phyloP scores from a whole-genome alignment of 1,284 basidiomycete species.

The Coniferiporia weirii region DNA sequence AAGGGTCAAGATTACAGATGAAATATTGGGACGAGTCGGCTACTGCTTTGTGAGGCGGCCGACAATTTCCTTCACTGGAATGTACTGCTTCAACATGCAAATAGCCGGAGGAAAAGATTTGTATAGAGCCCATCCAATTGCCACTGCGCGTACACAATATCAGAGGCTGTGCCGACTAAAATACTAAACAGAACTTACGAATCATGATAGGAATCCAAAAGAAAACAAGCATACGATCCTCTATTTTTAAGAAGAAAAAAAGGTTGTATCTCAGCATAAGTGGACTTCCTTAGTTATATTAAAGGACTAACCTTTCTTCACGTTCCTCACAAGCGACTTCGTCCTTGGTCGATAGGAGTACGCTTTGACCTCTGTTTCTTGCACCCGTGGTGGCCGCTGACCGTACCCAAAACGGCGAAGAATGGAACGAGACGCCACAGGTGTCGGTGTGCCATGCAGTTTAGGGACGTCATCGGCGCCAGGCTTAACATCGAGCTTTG shows the following conservation, averaged over 20 bases:
- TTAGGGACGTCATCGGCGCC: slow-evolving; percentile 19
- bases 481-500: slow-evolving; percentile 11
- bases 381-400: slow-evolving; percentile 36
- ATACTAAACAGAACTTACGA: slow-evolving; percentile 41
- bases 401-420: slow-evolving; percentile 44
- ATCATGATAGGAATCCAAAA: slow-evolving; percentile 94
- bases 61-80: slow-evolving; percentile 2
- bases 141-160: slow-evolving; percentile 15
- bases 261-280: background rate
- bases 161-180: slow-evolving; percentile 8
- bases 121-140: slow-evolving; percentile 24
- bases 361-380: slow-evolving; percentile 61
- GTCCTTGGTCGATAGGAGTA: slow-evolving; percentile 59
- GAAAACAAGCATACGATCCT: slow-evolving; percentile 87
- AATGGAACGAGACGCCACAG: slow-evolving; percentile 22
- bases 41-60: background rate
- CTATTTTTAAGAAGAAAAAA: slow-evolving; percentile 34
- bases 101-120: slow-evolving; percentile 19
- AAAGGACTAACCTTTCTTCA: slow-evolving; percentile 63
- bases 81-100: slow-evolving; percentile 23
- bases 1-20: background rate
- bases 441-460: slow-evolving; percentile 17
- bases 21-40: background rate
- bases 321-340: slow-evolving; percentile 42
- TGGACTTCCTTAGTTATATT: background rate